Base-by-base conservation (phyloP, 768 basidiomycete genomes). In the Scleroderma citrinum region DNA sequence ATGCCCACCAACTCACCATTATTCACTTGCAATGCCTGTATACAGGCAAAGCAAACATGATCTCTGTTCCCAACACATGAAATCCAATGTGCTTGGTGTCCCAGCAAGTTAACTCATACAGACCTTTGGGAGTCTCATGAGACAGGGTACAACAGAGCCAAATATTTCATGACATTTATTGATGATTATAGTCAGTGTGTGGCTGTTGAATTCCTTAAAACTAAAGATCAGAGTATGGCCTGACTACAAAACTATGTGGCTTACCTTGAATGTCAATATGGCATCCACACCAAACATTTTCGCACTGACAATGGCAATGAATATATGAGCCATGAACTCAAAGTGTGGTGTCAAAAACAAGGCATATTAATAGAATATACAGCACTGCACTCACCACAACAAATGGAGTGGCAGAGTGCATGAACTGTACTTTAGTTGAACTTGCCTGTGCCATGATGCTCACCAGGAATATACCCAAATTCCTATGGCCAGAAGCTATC, bases 401-500 rank as follows among this genome's bases (percentile, higher is more conserved):
- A n/a, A n/a, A n/a, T n/a, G n/a, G n/a, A n/a, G n/a, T n/a, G n/a
- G n/a, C n/a, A n/a, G n/a, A n/a, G n/a, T n/a, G n/a, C n/a, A 59
- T 66, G 14, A 70, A 72, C 40, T 52, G 57, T 5, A 70, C 65
- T 1, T 35, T 69, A 5, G 21, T 65, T 1, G 63, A 69, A 43
- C 39, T 68, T 8, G 60, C 61, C 20, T 44, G 58, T 3, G 36
- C n/a, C 6, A 37, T 37, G 36, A 37, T 37, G 36, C 7, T 37
- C n/a, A 16, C 36, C 7, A 8, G n/a, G 10, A 8, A 8, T 13
- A 16, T 37, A 6, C 36, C 36, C 6, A 6, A 7, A 13, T 37
- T 17, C 10, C 40, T n/a, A n/a, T n/a, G n/a, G n/a, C n/a, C n/a
- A n/a, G n/a, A n/a, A n/a, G n/a, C n/a, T n/a, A n/a, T n/a, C n/a